Evolutionary conservation across 169 alveolate genomes (phyloP).

Genomic region (Plasmodium adleri): DNA sequence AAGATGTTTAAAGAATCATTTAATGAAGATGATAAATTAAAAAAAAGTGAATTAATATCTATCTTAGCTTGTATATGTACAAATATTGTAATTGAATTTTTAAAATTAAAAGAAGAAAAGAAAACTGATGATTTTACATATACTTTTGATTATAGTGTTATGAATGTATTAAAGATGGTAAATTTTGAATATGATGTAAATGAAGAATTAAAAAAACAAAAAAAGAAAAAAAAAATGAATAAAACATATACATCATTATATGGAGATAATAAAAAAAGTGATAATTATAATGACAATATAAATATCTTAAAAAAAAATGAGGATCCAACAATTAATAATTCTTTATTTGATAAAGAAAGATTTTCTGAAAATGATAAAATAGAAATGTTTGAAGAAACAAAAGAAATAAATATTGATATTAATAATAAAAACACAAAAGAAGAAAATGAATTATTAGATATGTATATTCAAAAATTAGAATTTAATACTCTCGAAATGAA

Average conservation of each 20-base stretch:
- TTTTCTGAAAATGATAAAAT: neutral
- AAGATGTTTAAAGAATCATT: slow-evolving; percentile 46
- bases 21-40: slow-evolving; percentile 43
- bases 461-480: slow-evolving; percentile 37
- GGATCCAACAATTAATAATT: neutral
- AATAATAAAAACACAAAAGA: slow-evolving; percentile 62
- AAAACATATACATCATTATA: neutral
- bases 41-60: slow-evolving; percentile 46
- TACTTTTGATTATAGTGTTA: slow-evolving; percentile 64
- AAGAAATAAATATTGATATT: slow-evolving; percentile 47
- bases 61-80: slow-evolving; percentile 73
- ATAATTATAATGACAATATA: neutral
- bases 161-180: slow-evolving; percentile 53
- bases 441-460: slow-evolving; percentile 58
- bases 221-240: slow-evolving; percentile 17
- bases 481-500: slow-evolving; percentile 31
- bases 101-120: slow-evolving; percentile 57
- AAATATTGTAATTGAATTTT: slow-evolving; percentile 56
- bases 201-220: slow-evolving; percentile 45
- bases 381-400: neutral
- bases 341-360: neutral
- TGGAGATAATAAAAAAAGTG: neutral
- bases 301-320: neutral
- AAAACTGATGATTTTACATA: slow-evolving; percentile 42
- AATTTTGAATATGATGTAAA: slow-evolving; percentile 75